Conservation (phyloP, 2,329 filamentous ascomycete genomes). For the Mycogone perniciosa region DNA sequence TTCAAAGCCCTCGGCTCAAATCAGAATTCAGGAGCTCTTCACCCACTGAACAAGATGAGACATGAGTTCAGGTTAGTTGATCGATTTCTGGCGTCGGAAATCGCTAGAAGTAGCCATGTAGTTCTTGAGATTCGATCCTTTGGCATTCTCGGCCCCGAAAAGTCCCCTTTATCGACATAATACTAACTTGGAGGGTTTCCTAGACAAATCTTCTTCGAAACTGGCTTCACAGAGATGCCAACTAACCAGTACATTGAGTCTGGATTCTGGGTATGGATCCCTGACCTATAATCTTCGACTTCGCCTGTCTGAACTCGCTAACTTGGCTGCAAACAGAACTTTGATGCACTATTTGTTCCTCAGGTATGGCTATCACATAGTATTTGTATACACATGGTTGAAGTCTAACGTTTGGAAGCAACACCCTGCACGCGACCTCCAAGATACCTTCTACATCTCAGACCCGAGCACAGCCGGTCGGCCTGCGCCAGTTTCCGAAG, state of each 20-base stretch:
- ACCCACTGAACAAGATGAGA: slow-evolving; percentile 85
- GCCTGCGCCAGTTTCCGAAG: slow-evolving; percentile 49
- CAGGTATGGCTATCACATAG: slow-evolving; percentile 37
- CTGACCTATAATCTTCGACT: not conserved
- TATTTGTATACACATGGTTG: no score
- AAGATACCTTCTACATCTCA: slow-evolving; percentile 98
- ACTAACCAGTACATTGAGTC: slow-evolving; percentile 91
- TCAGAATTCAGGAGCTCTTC: slow-evolving; percentile 55
- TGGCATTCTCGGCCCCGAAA: not conserved
- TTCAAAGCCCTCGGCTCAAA: slow-evolving; percentile 66
- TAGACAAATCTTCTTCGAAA: slow-evolving; percentile 91
- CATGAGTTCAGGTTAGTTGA: slow-evolving; percentile 66
- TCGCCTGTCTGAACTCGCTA: not conserved
- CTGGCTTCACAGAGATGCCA: slow-evolving; percentile 98
- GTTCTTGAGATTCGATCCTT: fast-evolving
- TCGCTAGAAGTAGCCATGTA: no score
- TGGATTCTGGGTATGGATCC: slow-evolving; percentile 66
- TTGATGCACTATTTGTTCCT: slow-evolving; percentile 91
- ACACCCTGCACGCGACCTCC: slow-evolving; percentile 92
- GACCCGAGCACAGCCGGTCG: slow-evolving; percentile 73
- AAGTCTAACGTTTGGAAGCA: slow-evolving; percentile 41
- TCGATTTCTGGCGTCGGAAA: no score
- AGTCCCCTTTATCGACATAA: no score
- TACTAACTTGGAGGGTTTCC: not conserved
- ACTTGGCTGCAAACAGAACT: slow-evolving; percentile 49